phyloP scores from a whole-genome alignment of 2,329 filamentous ascomycete species.

The Cadophora gregata region DNA sequence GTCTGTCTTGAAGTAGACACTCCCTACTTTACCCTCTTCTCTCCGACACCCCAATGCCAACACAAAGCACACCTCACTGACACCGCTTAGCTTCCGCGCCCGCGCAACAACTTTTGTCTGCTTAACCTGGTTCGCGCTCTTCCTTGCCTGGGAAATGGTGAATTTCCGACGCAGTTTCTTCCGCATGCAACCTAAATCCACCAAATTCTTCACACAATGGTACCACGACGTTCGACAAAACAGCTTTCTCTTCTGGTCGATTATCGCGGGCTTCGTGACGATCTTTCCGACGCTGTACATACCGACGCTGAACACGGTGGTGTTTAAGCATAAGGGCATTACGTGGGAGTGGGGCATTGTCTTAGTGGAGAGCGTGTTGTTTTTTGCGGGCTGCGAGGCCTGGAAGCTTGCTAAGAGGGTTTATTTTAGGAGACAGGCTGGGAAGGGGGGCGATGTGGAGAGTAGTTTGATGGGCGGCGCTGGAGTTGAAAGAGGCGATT shows the following conservation, averaged over 20 bases:
- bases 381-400: constrained; percentile 66
- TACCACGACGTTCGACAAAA: constrained; percentile 72
- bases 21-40: too few relatives aligned
- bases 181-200: constrained; percentile 69
- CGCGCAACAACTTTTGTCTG: constrained; percentile 76
- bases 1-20: too few relatives aligned
- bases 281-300: constrained; percentile 70
- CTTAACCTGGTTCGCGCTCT: constrained; percentile 77
- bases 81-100: constrained; percentile 72
- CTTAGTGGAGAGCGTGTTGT: constrained; percentile 63
- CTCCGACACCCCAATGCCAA: too few relatives aligned
- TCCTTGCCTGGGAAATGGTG: constrained; percentile 81
- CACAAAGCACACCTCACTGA: too few relatives aligned
- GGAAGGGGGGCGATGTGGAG: too few relatives aligned
- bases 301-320: constrained; percentile 66
- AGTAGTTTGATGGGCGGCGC: too few relatives aligned
- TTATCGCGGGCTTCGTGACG: constrained; percentile 61
- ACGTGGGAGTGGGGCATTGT: constrained; percentile 74
- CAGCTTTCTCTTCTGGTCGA: constrained; percentile 72
- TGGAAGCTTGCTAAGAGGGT: constrained; percentile 69
- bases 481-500: too few relatives aligned
- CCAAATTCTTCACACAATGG: constrained; percentile 69
- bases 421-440: too few relatives aligned
- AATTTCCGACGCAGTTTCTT: constrained; percentile 76
- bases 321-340: constrained; percentile 71